Percentiles rank a stretch among this genome's conserved stretches.
Conservation (phyloP, 2,329 filamentous ascomycete genomes). For the Exophiala viscosa region DNA sequence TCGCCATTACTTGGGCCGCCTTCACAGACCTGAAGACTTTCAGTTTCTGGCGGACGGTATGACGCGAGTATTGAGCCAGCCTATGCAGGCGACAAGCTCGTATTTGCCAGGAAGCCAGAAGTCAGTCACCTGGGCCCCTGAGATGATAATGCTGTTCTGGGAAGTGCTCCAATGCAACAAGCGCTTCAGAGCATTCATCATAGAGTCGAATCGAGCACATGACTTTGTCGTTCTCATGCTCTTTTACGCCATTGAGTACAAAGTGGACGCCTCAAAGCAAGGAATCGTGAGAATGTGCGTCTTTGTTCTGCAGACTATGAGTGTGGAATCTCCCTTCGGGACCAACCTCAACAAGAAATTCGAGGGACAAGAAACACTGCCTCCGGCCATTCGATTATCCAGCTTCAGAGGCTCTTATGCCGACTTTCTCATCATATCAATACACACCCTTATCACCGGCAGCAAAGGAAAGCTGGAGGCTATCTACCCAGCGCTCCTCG, state of each 20-base stretch:
- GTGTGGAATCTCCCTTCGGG: constrained; percentile 87
- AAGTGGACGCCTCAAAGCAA: constrained; percentile 79
- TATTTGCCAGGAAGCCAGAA: constrained; percentile 84
- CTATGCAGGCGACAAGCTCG: constrained; percentile 77
- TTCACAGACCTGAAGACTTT: constrained; percentile 93
- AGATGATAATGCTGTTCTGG: constrained; percentile 97
- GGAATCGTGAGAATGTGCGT: constrained; percentile 94
- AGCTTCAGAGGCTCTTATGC: constrained; percentile 88
- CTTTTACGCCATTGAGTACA: constrained; percentile 90
- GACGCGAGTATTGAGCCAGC: constrained; percentile 77
- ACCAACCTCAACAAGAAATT: constrained; percentile 86
- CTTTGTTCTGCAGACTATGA: constrained; percentile 93
- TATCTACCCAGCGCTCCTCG: constrained; percentile 85
- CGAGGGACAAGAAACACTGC: constrained; percentile 81
- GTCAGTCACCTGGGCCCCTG: constrained; percentile 79
- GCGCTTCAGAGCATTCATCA: constrained; percentile 91
- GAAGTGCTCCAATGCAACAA: constrained; percentile 97
- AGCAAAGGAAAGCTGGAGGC: constrained; percentile 87
- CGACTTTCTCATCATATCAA: constrained; percentile 91
- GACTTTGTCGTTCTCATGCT: constrained; percentile 88
- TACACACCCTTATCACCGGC: constrained; percentile 84
- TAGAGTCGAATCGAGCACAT: constrained; percentile 88
- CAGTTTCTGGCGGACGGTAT: constrained; percentile 96
- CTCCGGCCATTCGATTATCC: constrained; percentile 71
- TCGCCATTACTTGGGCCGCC: constrained; percentile 81